Evolutionary conservation across 192 early-diverging fungal genomes (phyloP).

Genomic region (Coemansia sp.): DNA sequence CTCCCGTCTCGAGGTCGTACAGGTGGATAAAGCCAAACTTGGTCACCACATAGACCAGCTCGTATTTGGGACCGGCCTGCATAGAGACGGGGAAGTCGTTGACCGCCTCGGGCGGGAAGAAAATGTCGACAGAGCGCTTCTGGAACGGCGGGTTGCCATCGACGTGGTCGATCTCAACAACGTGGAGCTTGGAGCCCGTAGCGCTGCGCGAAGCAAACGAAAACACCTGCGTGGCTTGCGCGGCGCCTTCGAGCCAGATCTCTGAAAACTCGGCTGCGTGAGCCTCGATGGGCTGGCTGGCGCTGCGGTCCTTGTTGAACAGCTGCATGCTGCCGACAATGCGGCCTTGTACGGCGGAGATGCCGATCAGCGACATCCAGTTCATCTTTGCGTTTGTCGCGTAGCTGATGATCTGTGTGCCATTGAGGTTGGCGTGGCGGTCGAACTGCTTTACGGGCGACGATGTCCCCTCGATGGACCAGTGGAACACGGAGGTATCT

Average conservation of each 20-base stretch:
- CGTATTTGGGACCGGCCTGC: slow-evolving; percentile 95
- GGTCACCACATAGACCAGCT: slow-evolving; percentile 93
- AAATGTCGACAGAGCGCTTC: slow-evolving; percentile 91
- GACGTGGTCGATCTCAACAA: slow-evolving; percentile 96
- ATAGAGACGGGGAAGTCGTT: slow-evolving; percentile 96
- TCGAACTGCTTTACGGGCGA: slow-evolving; percentile 92
- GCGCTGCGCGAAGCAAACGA: slow-evolving; percentile 88
- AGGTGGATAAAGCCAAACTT: slow-evolving; percentile 99
- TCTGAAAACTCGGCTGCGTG: slow-evolving; percentile 97
- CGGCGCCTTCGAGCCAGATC: slow-evolving; percentile 75
- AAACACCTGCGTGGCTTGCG: slow-evolving; percentile 85
- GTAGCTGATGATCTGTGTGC: slow-evolving; percentile 97
- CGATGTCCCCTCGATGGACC: slow-evolving; percentile 93
- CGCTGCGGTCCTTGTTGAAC: slow-evolving; percentile 89
- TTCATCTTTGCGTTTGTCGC: slow-evolving; percentile 87
- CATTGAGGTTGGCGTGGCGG: slow-evolving; percentile 78
- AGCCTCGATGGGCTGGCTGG: slow-evolving; percentile 95
- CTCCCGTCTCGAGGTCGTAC: slow-evolving; percentile 94
- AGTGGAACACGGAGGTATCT: slow-evolving; percentile 89
- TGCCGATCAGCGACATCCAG: slow-evolving; percentile 96
- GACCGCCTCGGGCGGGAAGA: slow-evolving; percentile 95
- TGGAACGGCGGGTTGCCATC: slow-evolving; percentile 89
- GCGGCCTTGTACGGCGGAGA: slow-evolving; percentile 87
- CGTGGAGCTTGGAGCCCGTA: slow-evolving; percentile 88
- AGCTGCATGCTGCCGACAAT: slow-evolving; percentile 98